These are phyloP conservation scores for Cladophialophora carrionii DNA, from an alignment of 2,329 filamentous ascomycete genomes.

Conservation along the genomic window DNA sequence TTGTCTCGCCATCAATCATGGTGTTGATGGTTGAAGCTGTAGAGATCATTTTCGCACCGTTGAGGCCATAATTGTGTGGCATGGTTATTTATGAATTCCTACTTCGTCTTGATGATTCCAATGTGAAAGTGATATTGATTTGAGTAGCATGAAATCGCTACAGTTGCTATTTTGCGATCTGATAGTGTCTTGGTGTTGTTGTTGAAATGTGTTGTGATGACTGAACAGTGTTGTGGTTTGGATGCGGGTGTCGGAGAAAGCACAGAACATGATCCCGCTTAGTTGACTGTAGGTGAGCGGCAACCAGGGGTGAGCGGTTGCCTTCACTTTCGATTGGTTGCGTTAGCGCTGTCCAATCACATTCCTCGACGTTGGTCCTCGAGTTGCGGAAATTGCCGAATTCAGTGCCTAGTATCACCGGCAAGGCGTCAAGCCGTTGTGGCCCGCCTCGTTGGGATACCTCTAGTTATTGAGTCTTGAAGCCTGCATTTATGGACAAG, in stretches of 20 bases:
- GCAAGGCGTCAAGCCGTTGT: no score
- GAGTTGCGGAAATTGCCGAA: no score
- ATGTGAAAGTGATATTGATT: neutral
- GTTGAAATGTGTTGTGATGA: neutral
- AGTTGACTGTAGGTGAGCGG: no score
- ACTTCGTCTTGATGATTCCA: neutral
- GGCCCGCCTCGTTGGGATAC: neutral
- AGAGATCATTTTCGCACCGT: neutral
- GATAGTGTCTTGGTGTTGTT: neutral
- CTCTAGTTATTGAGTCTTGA: neutral
- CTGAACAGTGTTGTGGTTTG: neutral
- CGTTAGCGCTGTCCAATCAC: no score
- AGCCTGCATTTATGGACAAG: neutral
- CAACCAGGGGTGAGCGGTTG: no score
- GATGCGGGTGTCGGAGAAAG: neutral
- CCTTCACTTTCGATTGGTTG: no score
- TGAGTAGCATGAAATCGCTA: neutral
- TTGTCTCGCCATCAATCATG: neutral
- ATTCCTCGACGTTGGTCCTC: no score
- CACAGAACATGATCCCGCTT: no score
- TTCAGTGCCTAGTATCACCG: no score
- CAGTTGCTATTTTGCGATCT: neutral
- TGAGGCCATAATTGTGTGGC: neutral
- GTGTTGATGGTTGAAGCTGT: conserved; percentile 11
- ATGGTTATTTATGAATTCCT: neutral